Base-by-base conservation (phyloP, 306 rosid genomes). In the Neltuma alba region DNA sequence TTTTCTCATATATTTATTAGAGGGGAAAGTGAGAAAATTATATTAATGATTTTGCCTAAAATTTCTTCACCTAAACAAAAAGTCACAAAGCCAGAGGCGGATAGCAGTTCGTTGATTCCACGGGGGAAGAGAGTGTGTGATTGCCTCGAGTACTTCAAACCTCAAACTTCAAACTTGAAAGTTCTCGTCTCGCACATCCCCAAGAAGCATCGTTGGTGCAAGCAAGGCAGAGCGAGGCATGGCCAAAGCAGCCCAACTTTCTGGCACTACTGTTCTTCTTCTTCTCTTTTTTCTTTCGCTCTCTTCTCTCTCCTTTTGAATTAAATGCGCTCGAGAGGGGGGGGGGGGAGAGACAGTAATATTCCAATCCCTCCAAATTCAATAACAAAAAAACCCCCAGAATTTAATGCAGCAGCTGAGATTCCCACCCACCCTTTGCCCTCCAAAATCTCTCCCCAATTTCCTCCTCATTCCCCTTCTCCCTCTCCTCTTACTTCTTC, bases 361-460 rank as follows among this genome's bases (percentile, higher is more conserved):
- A n/a, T 2, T 21, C 11, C 18, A 44, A 13, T 44, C 54, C 31
- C 58, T 80, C 83, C 13, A 60, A 28, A 28, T 12, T 40, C 15
- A 25, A 58, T 82, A 80, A 74, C 44, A 40, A 10, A 40, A 9
- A 40, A 40, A 9, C 13, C 83, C 69, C n/a, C 1, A 42, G 94
- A 75, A 89, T 90, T 94, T 87, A 94, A 92, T 94, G 98, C 90
- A 76, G 86, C 85, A 81, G 85, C 87, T 87, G 89, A 83, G 71
- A 76, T 38, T 57, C 79, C 88, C 97, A 92, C 92, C 97, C 83
- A 92, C 93, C 83, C 45, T 18, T 44, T 58, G 45, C 77, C 81
- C 68, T 54, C 85, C 83, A 30, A 70, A 84, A 83, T 76, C 33
- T 80, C 25, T 63, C 70, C 27, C 86, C 64, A 66, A 77, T 58